Percentiles rank a stretch among this genome's conserved stretches.
These are phyloP conservation scores for Xanthoconium stramineum DNA, from an alignment of 768 basidiomycete species.

Conservation along the genomic window DNA sequence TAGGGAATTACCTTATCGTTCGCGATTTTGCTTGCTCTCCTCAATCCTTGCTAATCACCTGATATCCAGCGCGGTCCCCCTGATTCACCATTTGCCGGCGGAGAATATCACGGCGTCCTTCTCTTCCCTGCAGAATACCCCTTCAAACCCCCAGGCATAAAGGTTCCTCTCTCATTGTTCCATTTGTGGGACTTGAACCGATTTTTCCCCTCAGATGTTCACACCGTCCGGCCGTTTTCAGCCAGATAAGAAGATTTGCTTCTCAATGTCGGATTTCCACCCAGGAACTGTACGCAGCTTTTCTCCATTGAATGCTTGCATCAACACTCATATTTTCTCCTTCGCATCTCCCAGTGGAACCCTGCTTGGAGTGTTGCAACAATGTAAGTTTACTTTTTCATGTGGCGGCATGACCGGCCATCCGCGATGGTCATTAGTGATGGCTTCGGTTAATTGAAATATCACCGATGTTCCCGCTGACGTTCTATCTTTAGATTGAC, in stretches of 20 bases:
- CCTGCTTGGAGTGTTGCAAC: constrained; percentile 95
- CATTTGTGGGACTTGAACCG: constrained; percentile 4
- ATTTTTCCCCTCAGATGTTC: constrained; percentile 60
- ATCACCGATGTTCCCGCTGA: constrained; percentile 17
- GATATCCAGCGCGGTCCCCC: constrained; percentile 79
- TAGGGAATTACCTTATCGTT: constrained; percentile 96
- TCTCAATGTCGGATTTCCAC: constrained; percentile 97
- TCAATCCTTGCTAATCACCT: constrained; percentile 6
- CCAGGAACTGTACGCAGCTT: constrained; percentile 71
- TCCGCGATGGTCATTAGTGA: constrained; percentile 12
- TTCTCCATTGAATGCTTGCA: neutral
- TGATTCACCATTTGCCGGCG: constrained; percentile 85
- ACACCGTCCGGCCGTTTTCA: constrained; percentile 90
- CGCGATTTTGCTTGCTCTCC: constrained; percentile 22
- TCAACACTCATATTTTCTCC: constrained; percentile 1
- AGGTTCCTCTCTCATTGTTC: constrained; percentile 45
- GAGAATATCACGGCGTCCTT: constrained; percentile 93
- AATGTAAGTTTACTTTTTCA: constrained; percentile 55
- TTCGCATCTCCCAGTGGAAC: constrained; percentile 65
- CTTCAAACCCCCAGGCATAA: constrained; percentile 96
- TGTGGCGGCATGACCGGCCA: neutral
- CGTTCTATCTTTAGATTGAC: constrained; percentile 59
- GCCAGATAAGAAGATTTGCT: constrained; percentile 94
- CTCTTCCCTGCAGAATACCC: constrained; percentile 94
- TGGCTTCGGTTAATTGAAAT: constrained; percentile 11